Base-by-base conservation (phyloP, 2,329 filamentous ascomycete genomes). In the Penicillium sp. region DNA sequence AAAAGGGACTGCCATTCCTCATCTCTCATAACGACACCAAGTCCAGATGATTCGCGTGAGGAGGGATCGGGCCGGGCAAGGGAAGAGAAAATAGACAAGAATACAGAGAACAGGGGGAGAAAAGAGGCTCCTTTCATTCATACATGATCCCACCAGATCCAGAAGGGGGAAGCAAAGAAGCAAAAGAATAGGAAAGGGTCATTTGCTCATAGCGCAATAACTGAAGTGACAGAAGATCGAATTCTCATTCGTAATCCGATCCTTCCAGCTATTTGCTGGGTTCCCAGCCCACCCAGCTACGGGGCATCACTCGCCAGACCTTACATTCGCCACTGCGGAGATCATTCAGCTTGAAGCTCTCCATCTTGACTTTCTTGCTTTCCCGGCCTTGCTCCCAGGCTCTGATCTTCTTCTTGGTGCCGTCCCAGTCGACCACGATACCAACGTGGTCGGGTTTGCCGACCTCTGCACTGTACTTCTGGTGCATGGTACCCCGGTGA, bases 381-480 rank as follows among this genome's bases (percentile, higher is more conserved):
- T 97, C 92, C 12, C 92, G 78, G 0, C 92, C 92, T 68, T 99
- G 93, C 70, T 97, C 93, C 88, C 89, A 97, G 1, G 86, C 91
- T 25, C 91, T 77, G 22, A 99, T 86, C 78, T 97, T 96, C 80
- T 95, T 95, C 81, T 96, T 95, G 34, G 89, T 95, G 3, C 93
- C 93, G 69, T 99, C 93, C 93, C 93, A 99, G 69, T 99, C 93
- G 9, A 89, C 82, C 3, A 99, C 92, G 2, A 99, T 76, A 2
- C 82, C 93, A 0, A 97, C 92, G 64, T 99, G 93, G 56, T 92
- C 80, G 9, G 81, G 89, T 67, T 89, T 93, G 57, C 90, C 91
- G 1, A 96, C 88, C 60, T 99, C 93, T 44, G 83, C 76, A 41
- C 79, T 85, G 70, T 99, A 99, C 70, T 96, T 97, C 58, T 88